These are phyloP conservation scores for Carex parvula DNA, from an alignment of 176 grass and related monocot species.

Conservation along the genomic window DNA sequence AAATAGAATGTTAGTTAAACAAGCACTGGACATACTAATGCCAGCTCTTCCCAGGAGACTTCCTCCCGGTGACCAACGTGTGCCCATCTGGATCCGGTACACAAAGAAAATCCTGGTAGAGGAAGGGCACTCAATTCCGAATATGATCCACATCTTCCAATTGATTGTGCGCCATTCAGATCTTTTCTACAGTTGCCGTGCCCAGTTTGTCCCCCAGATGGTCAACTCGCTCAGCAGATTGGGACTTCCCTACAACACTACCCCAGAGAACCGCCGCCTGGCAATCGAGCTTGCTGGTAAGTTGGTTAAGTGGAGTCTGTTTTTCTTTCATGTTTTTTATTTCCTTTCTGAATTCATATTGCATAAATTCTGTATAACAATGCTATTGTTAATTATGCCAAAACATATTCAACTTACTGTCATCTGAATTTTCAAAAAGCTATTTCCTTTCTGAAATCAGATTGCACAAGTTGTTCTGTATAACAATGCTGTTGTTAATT, in stretches of 20 bases:
- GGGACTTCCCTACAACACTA: slow-evolving; percentile 91
- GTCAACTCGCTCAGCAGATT: slow-evolving; percentile 96
- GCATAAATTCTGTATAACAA: background rate
- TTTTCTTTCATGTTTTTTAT: background rate
- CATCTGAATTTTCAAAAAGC: background rate
- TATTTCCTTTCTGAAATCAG: slow-evolving; percentile 1
- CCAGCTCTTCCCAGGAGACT: slow-evolving; percentile 89
- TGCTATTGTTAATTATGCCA: background rate
- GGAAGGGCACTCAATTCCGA: slow-evolving; percentile 99
- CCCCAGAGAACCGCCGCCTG: slow-evolving; percentile 82
- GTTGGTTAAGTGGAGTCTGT: background rate
- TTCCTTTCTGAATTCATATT: slow-evolving; percentile 2
- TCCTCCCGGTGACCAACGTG: slow-evolving; percentile 83
- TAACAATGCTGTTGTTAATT: background rate
- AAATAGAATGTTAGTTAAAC: slow-evolving; percentile 95
- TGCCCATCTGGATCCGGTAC: slow-evolving; percentile 99
- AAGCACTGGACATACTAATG: slow-evolving; percentile 98
- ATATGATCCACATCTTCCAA: slow-evolving; percentile 99
- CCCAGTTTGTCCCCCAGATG: slow-evolving; percentile 99
- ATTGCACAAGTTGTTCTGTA: background rate
- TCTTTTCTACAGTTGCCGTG: slow-evolving; percentile 96
- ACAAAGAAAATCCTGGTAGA: slow-evolving; percentile 98
- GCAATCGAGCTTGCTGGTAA: slow-evolving; percentile 98
- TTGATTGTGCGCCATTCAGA: slow-evolving; percentile 95
- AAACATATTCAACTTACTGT: background rate